A percentile compares a stretch with the other conserved stretches of the same genome.
Conservation (phyloP, 2,329 filamentous ascomycete genomes). For the Colletotrichum filicis region DNA sequence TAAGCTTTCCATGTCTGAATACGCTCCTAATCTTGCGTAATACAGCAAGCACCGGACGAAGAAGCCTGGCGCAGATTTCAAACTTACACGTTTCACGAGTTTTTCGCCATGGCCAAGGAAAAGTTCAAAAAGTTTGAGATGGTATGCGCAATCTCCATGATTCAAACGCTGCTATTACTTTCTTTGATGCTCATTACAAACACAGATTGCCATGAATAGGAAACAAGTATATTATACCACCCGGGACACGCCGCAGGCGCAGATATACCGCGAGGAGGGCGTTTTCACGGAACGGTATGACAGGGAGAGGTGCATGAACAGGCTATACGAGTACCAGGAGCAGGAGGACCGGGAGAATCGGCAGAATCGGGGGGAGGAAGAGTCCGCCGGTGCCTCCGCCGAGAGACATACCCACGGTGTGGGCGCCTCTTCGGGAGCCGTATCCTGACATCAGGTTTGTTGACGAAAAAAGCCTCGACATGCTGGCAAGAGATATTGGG, state of each 20-base stretch:
- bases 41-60: conserved; percentile 10
- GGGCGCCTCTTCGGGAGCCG: neutral
- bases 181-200: neutral
- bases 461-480: neutral
- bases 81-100: conserved; percentile 7
- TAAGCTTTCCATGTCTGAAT: neutral
- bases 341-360: neutral
- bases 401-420: neutral
- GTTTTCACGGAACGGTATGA: conserved; percentile 1
- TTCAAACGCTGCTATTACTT: neutral
- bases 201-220: neutral
- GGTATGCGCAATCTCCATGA: neutral
- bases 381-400: neutral
- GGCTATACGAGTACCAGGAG: neutral
- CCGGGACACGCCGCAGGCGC: neutral
- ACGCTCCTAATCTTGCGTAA: neutral
- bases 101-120: conserved; percentile 16
- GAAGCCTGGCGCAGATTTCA: conserved; percentile 7
- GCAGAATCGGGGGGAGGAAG: neutral
- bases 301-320: conserved; percentile 16
- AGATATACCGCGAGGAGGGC: conserved; percentile 15
- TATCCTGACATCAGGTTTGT: neutral
- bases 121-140: conserved; percentile 9
- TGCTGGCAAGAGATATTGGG: neutral
- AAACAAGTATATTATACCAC: neutral